Evolutionary conservation across 2,329 filamentous ascomycete genomes (phyloP).

Genomic region (Paecilomyces variotii): DNA sequence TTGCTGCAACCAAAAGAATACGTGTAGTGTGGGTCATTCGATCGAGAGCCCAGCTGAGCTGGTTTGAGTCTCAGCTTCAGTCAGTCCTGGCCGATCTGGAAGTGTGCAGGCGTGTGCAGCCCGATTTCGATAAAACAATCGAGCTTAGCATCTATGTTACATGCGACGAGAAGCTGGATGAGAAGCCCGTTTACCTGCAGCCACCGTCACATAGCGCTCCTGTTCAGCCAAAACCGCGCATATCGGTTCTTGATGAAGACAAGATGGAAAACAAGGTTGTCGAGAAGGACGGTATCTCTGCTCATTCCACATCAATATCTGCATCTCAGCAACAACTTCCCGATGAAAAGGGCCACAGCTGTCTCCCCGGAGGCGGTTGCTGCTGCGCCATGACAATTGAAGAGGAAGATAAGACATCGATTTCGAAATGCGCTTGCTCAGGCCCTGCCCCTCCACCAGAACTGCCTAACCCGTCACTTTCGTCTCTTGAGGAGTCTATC

Average conservation of each 20-base stretch:
- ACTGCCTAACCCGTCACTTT: not conserved
- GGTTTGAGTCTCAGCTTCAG: constrained; percentile 46
- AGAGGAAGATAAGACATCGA: constrained; percentile 33
- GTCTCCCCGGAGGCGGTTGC: constrained; percentile 30
- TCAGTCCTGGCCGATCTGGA: constrained; percentile 37
- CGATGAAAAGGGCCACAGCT: constrained; percentile 7
- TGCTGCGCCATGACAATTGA: constrained; percentile 44
- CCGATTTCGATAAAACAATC: constrained; percentile 34
- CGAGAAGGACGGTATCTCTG: constrained; percentile 18
- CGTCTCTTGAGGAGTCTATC: constrained; percentile 5
- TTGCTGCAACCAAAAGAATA: constrained; percentile 41
- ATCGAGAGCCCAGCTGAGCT: constrained; percentile 43
- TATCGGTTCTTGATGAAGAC: not conserved
- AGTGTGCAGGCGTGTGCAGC: constrained; percentile 20
- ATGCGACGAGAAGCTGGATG: constrained; percentile 41
- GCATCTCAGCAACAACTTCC: constrained; percentile 3
- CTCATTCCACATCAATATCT: constrained; percentile 9
- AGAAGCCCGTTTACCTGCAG: constrained; percentile 14
- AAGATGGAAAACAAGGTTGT: constrained; percentile 6
- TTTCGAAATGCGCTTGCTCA: constrained; percentile 31
- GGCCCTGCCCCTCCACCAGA: constrained; percentile 10
- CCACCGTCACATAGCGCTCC: not conserved
- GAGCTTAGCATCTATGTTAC: constrained; percentile 50
- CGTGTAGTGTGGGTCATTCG: constrained; percentile 55
- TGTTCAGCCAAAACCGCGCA: not conserved